Evolutionary conservation across 805 yeast species (phyloP), one percentile per base, ranked within the genome.

Genomic region (Saccharomycopsis fibuligera): DNA sequence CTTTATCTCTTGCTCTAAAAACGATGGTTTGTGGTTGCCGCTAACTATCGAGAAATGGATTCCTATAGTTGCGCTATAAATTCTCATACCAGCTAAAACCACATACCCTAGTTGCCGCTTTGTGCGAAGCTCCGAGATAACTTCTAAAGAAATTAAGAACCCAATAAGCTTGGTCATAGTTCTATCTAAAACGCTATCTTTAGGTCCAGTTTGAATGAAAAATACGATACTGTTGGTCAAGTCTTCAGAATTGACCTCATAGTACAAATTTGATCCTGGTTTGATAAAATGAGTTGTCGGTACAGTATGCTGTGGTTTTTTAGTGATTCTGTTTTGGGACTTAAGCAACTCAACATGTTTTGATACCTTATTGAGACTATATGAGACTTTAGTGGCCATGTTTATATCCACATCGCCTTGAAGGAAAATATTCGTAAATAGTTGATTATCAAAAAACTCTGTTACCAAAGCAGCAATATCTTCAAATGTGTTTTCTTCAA

Each of bases 101-200:
- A 73, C 68, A 58, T 84, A 84, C 0, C 87, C 90, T 47, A 84
- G 60, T 54, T 79, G 84, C 50, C 70, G 72, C 55, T 72, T 73
- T 17, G 69, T 70, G 52, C 90, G 63, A 16, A 83, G 61, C 41
- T 75, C 79, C 2, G 71, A 64, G 1, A 67, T 61, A 17, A 77
- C 64, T 1, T 70, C 62, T 5, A 67, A 54, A 0, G 77, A 66
- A 55, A 83, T 56, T n/a, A 75, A 44, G 58, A 68, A 75, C 1
- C 76, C 70, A 1, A 75, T 54, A 4, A 83, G 58, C 19, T 65
- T 66, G 0, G 83, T 72, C 48, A 79, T 48, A 0, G 78, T 60
- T 39, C 68, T 62, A 0, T 58, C 56, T 5, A 52, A 43, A 0
- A 43, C 38, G 55, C 74, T 70, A 2, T 57, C 57, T 45, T 83